Evolutionary conservation across 768 basidiomycete species (phyloP).

Genomic region (Mycena belliarum): DNA sequence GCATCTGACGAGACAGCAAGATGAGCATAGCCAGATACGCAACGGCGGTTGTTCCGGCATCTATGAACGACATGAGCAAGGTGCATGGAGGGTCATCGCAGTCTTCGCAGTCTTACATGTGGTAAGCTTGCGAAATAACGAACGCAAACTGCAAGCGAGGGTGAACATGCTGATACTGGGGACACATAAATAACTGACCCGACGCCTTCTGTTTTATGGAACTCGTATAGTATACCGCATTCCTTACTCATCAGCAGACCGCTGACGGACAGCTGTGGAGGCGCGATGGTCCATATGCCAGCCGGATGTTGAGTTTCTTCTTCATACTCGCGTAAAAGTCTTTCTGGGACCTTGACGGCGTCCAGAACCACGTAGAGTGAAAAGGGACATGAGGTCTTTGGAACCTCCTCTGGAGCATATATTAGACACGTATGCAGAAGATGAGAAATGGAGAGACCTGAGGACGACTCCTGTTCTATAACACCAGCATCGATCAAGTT

Average conservation of each 20-base stretch:
- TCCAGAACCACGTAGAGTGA: slow-evolving; percentile 64
- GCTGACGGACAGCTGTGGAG: slow-evolving; percentile 59
- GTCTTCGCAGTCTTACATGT: slow-evolving; percentile 51
- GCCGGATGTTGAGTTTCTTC: slow-evolving; percentile 74
- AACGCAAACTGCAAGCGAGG: slow-evolving; percentile 42
- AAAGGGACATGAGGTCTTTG: slow-evolving; percentile 63
- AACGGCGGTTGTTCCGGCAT: slow-evolving; percentile 71
- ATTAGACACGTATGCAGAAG: background rate
- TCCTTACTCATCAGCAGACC: slow-evolving; percentile 76
- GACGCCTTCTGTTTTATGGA: slow-evolving; percentile 67
- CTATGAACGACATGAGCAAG: slow-evolving; percentile 37
- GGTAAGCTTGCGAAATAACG: slow-evolving; percentile 75
- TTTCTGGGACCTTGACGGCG: slow-evolving; percentile 51
- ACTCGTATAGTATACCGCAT: slow-evolving; percentile 74
- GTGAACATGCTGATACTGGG: background rate
- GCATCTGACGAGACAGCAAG: slow-evolving; percentile 73
- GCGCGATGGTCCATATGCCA: slow-evolving; percentile 58
- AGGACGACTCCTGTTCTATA: slow-evolving; percentile 52
- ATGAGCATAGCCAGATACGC: slow-evolving; percentile 66
- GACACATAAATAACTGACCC: slow-evolving; percentile 45
- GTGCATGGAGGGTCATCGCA: background rate
- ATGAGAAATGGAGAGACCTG: slow-evolving; percentile 26
- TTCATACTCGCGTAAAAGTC: slow-evolving; percentile 69
- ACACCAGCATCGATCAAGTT: slow-evolving; percentile 66
- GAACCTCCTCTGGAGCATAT: slow-evolving; percentile 41